phyloP scores from a whole-genome alignment of 2,329 filamentous ascomycete genomes.

The Beauveria sp. region DNA sequence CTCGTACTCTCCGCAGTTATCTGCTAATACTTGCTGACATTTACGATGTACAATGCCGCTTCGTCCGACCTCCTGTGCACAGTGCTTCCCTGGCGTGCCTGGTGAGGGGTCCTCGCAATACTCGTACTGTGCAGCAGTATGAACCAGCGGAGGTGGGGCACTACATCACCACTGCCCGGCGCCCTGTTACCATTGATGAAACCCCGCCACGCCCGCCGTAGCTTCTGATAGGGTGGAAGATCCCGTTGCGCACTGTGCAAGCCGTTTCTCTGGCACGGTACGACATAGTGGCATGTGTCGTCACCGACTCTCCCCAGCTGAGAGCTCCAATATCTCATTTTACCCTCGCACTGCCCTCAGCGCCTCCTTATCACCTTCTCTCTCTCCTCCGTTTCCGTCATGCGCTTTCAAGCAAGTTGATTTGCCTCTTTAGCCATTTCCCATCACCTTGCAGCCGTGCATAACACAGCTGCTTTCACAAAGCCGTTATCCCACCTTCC shows the following conservation, averaged over 20 bases:
- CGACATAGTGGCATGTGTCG: slow-evolving; percentile 9
- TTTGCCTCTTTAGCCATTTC: not conserved
- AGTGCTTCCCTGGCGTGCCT: not conserved
- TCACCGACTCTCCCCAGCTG: slow-evolving; percentile 12
- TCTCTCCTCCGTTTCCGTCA: slow-evolving; percentile 4
- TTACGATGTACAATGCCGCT: not conserved
- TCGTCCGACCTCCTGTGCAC: not conserved
- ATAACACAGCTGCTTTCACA: not conserved
- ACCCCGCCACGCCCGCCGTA: not conserved
- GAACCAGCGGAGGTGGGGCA: not conserved
- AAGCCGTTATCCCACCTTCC: not conserved
- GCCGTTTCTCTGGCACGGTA: not conserved
- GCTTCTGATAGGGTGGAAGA: not conserved
- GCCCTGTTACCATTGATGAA: not conserved
- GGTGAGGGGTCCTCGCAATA: not conserved
- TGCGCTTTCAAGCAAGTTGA: slow-evolving; percentile 1
- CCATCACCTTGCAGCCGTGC: not conserved
- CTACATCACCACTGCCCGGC: not conserved
- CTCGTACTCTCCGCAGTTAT: not conserved
- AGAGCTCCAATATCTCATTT: slow-evolving; percentile 6
- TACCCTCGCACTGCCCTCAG: slow-evolving; percentile 5
- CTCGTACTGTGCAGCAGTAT: not conserved
- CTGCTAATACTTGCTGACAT: no score
- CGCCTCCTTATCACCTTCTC: slow-evolving; percentile 1
- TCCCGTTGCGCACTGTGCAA: not conserved